These are phyloP conservation scores for Diaporthe citriasiana DNA, from an alignment of 2,329 filamentous ascomycete genomes.

Conservation along the genomic window DNA sequence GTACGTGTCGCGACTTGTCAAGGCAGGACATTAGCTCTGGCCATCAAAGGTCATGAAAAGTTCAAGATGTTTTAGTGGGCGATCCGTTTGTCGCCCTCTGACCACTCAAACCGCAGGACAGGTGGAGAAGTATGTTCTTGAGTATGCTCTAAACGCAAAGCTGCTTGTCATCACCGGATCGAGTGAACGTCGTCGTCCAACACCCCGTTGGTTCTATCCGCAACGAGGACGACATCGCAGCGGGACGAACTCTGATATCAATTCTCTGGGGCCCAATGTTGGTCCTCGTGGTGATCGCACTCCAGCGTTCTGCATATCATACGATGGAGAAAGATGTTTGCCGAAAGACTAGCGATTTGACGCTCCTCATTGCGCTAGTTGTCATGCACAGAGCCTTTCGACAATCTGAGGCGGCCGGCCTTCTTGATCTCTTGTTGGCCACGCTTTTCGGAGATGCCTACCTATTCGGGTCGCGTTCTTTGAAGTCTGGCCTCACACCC, in stretches of 20 bases:
- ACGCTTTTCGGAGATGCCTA: not conserved
- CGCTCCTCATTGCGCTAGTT: not conserved
- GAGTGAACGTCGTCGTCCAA: not conserved
- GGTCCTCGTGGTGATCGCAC: not conserved
- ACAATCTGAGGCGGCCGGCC: not conserved
- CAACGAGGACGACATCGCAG: not conserved
- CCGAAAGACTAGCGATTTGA: not conserved
- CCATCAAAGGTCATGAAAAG: not conserved
- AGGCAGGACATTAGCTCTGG: not conserved
- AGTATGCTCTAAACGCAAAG: not conserved
- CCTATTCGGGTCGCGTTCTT: slow-evolving; percentile 10
- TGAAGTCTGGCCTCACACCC: not conserved
- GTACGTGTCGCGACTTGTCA: not conserved
- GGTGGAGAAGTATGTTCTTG: not conserved
- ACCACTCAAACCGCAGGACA: not conserved
- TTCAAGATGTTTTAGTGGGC: not conserved
- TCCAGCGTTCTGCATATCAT: not conserved
- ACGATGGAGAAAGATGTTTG: not conserved
- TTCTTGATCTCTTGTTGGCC: not conserved
- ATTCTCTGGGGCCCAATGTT: not conserved
- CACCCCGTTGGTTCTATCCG: not conserved
- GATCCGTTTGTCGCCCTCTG: not conserved
- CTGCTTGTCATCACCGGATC: not conserved
- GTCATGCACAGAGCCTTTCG: slow-evolving; percentile 3
- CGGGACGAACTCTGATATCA: not conserved